Percentiles rank a stretch among this genome's conserved stretches.
These are phyloP conservation scores for Colletotrichum abscissum DNA, from an alignment of 2,329 filamentous ascomycete genomes.

Conservation along the genomic window DNA sequence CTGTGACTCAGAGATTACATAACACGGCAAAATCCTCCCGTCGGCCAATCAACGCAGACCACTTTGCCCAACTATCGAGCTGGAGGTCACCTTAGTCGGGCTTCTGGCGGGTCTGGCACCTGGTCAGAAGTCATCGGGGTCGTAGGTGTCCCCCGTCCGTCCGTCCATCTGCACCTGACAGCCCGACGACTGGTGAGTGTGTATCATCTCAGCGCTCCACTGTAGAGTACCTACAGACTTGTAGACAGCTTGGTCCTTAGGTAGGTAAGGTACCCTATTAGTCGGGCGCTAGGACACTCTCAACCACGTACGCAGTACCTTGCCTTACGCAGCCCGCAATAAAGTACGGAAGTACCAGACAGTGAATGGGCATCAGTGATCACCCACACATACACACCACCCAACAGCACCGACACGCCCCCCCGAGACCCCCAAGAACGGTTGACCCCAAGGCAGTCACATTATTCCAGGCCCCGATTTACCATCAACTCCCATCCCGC, in stretches of 20 bases:
- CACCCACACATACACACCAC: not conserved
- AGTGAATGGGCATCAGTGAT: not conserved
- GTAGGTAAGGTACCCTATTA: not conserved
- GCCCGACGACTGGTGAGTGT: not conserved
- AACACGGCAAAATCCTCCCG: not conserved
- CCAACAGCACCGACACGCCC: not conserved
- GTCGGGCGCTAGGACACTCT: not conserved
- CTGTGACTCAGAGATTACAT: not conserved
- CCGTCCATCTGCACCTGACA: conserved; percentile 19
- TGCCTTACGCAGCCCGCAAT: no score
- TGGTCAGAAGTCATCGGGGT: conserved; percentile 8
- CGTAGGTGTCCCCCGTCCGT: not conserved
- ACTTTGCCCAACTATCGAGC: not conserved
- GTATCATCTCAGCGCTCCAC: no score
- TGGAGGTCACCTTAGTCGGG: not conserved
- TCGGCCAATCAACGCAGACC: not conserved
- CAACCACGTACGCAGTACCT: no score
- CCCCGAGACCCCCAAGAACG: not conserved
- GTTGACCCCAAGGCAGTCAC: conserved; percentile 34
- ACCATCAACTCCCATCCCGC: conserved; percentile 19
- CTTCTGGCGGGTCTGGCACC: not conserved
- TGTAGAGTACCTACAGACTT: not conserved
- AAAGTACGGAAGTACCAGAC: no score
- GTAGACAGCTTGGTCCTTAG: not conserved
- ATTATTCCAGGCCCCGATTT: conserved; percentile 33